Evolutionary conservation across 352 stramenopile species (phyloP), one percentile per base, ranked within the genome.

Genomic region (Nothophytophthora sp.): DNA sequence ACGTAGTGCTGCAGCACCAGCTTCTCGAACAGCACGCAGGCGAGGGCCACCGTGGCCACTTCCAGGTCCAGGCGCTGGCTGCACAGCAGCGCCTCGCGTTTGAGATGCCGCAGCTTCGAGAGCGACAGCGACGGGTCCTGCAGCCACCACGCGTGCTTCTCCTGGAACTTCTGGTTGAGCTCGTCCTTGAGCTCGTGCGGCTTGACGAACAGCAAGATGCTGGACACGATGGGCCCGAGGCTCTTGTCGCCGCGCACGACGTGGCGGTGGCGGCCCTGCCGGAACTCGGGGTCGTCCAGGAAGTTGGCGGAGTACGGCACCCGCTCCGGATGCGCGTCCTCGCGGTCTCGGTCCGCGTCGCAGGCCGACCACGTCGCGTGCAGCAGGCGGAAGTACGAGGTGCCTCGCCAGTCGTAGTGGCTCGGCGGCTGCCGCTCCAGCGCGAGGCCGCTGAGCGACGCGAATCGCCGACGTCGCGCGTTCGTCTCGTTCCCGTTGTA

Each of bases 1-100:
- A 99, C 95, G 50, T 96, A 94, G 68, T 97, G 90, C 63, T 89
- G 72, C 10, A 99, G 79, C 43, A 97, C 96, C 12, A 99, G 85
- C 43, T 97, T 90, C 64, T 99, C 96, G 67, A 99, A 99, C 56
- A 98, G 98, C 28, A 99, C 87, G 57, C 92, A 98, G 22, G 95
- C 90, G 24, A 99, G 79, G 11, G 96, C 96, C 24, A 98, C 81
- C 0, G 93, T 98, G 12, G 90, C 90, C 33, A 99, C 80, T 58
- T 99, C 93, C 23, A 99, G 51, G 60, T 92, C 60, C 44, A 89
- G 55, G 52, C 85, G 73, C 61, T 96, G 69, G 55, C 88, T 74
- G 61, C 72, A 75, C 70, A 64, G 37, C 42, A 96, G 60, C 30
- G 84, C 74, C 64, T 98, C 88, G 23, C 90, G 78, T 64, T 99